Evolutionary conservation across 305 asterid species (phyloP).

Genomic region (Solanum hybrid): DNA sequence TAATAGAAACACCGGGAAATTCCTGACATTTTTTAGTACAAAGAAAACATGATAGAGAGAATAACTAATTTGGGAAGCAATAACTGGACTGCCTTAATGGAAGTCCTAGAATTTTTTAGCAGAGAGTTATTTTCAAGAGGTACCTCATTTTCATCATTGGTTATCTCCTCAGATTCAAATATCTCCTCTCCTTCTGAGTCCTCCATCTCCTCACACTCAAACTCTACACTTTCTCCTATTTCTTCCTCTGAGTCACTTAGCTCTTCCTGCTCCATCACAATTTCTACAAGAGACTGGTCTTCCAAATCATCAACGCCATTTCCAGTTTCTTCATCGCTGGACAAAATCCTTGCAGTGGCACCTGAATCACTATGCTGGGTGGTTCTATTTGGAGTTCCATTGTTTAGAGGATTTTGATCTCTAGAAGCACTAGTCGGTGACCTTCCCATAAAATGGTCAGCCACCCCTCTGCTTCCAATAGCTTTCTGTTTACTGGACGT

Average conservation of each 20-base stretch:
- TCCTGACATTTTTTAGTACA: not conserved
- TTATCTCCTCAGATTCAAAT: slow-evolving; percentile 51
- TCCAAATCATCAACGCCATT: slow-evolving; percentile 21
- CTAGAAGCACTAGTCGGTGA: slow-evolving; percentile 15
- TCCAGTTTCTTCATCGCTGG: slow-evolving; percentile 29
- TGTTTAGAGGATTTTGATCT: slow-evolving; percentile 14
- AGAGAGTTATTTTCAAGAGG: slow-evolving; percentile 6
- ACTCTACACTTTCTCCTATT: slow-evolving; percentile 79
- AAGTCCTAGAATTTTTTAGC: not conserved
- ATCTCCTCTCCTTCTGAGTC: slow-evolving; percentile 85
- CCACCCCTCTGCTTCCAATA: slow-evolving; percentile 22
- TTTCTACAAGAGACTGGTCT: slow-evolving; percentile 54
- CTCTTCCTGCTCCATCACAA: slow-evolving; percentile 98
- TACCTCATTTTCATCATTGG: slow-evolving; percentile 61
- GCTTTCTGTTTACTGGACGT: slow-evolving; percentile 37
- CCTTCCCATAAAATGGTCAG: slow-evolving; percentile 13
- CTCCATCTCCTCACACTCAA: slow-evolving; percentile 96
- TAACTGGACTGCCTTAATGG: not conserved
- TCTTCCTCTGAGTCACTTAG: slow-evolving; percentile 95
- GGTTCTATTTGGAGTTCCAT: slow-evolving; percentile 25
- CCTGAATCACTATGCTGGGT: slow-evolving; percentile 24
- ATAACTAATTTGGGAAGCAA: not conserved
- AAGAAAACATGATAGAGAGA: not conserved
- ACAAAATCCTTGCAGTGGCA: slow-evolving; percentile 21
- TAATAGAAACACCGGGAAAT: not conserved